Conservation (phyloP, 2,329 filamentous ascomycete species). For the Epichloe gansuensis region DNA sequence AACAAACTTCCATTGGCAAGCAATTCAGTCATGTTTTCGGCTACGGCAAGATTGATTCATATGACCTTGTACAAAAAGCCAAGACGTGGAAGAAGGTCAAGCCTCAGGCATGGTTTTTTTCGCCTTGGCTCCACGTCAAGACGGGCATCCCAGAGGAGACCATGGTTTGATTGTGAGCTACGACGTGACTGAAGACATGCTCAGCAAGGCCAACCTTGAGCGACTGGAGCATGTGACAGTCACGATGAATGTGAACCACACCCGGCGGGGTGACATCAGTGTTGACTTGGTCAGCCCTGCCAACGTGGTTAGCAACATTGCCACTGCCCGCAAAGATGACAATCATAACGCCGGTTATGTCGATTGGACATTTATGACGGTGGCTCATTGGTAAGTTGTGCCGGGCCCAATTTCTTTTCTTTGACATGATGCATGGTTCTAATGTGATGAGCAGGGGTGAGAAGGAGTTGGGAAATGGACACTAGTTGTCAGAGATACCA, state of each 20-base stretch:
- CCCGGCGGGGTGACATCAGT: slow-evolving; percentile 77
- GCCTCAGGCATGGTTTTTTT: slow-evolving; percentile 89
- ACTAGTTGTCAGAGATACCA: slow-evolving; percentile 74
- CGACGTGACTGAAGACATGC: slow-evolving; percentile 68
- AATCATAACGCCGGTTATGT: slow-evolving; percentile 57
- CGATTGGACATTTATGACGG: slow-evolving; percentile 99
- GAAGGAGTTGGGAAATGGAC: slow-evolving; percentile 77
- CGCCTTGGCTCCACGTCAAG: slow-evolving; percentile 86
- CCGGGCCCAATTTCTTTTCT: background rate
- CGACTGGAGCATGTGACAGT: slow-evolving; percentile 89
- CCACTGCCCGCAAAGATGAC: slow-evolving; percentile 62
- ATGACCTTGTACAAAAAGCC: slow-evolving; percentile 69
- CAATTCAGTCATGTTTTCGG: slow-evolving; percentile 91
- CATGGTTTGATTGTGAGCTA: slow-evolving; percentile 70
- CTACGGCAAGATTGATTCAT: slow-evolving; percentile 90
- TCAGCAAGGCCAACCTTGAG: slow-evolving; percentile 71
- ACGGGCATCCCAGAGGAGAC: slow-evolving; percentile 70
- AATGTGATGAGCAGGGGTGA: slow-evolving; percentile 56
- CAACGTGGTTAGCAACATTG: slow-evolving; percentile 72
- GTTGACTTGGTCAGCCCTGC: slow-evolving; percentile 81
- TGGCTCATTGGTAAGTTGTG: slow-evolving; percentile 72
- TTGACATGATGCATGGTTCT: slow-evolving; percentile 12
- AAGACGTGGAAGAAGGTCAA: slow-evolving; percentile 83
- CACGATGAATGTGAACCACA: slow-evolving; percentile 92
- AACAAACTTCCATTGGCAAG: slow-evolving; percentile 66